A percentile compares a stretch with the other conserved stretches of the same genome.
phyloP scores from a whole-genome alignment of 129 eudicot species.

The Flaveria bidentis region DNA sequence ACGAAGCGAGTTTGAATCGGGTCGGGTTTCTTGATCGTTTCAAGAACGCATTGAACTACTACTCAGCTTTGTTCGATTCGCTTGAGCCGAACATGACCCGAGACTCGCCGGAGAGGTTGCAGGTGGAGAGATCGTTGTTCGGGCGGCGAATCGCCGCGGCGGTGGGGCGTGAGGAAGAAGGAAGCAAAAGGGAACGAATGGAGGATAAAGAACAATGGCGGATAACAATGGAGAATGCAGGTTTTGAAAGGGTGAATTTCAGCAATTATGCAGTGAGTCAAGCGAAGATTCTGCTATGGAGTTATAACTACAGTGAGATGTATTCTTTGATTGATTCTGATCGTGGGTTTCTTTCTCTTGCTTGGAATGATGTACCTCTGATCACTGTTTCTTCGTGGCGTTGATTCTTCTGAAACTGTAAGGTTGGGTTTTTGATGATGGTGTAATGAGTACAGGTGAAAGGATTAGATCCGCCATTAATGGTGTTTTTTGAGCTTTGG shows the following conservation, averaged over 20 bases:
- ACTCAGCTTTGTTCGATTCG: conserved; percentile 70
- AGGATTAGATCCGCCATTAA: conserved; percentile 29
- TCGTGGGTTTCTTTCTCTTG: conserved; percentile 78
- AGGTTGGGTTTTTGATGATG: conserved; percentile 7
- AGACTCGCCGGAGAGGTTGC: conserved; percentile 63
- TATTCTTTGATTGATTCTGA: conserved; percentile 60
- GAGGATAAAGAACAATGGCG: conserved; percentile 82
- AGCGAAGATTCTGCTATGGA: conserved; percentile 79
- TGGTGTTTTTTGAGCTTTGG: conserved; percentile 22
- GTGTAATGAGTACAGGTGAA: conserved; percentile 37
- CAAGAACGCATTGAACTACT: conserved; percentile 59
- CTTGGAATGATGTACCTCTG: conserved; percentile 83
- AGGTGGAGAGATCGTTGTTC: conserved; percentile 63
- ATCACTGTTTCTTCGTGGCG: conserved; percentile 96
- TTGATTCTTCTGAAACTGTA: conserved; percentile 28
- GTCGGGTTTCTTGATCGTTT: conserved; percentile 61
- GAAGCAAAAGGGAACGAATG: conserved; percentile 66
- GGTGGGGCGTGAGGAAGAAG: conserved; percentile 58
- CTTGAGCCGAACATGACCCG: conserved; percentile 68
- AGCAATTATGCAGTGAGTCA: conserved; percentile 96
- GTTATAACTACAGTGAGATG: conserved; percentile 69
- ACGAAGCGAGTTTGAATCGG: conserved; percentile 73
- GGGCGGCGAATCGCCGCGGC: conserved; percentile 73
- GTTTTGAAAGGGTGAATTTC: conserved; percentile 58
- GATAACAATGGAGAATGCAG: conserved; percentile 57